Conservation (phyloP, 2,329 filamentous ascomycete genomes). For the Phyllosticta citrichinensis region DNA sequence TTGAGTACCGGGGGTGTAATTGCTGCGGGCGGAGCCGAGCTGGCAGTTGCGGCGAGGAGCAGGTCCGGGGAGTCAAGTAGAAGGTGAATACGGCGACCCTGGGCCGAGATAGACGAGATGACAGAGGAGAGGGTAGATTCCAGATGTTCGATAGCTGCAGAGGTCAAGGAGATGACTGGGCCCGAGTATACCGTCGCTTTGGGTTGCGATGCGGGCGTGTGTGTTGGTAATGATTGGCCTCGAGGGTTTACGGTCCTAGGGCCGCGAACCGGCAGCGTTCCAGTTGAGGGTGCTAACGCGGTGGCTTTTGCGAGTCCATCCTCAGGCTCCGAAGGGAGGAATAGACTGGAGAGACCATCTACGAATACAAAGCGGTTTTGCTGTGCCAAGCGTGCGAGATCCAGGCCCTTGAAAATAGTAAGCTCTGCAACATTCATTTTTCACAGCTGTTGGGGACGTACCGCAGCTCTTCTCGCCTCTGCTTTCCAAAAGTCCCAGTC, state of each 20-base stretch:
- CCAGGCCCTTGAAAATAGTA: slow-evolving; percentile 47
- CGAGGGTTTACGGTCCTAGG: slow-evolving; percentile 12
- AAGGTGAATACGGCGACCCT: slow-evolving; percentile 26
- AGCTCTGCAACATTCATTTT: neutral
- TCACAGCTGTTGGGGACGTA: slow-evolving; percentile 27
- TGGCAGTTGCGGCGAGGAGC: slow-evolving; percentile 30
- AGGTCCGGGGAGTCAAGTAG: slow-evolving; percentile 36
- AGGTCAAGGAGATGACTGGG: slow-evolving; percentile 16
- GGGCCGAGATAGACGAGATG: slow-evolving; percentile 1
- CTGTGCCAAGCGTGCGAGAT: slow-evolving; percentile 51
- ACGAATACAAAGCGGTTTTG: slow-evolving; percentile 60
- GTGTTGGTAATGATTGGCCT: neutral
- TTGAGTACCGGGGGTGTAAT: slow-evolving; percentile 16
- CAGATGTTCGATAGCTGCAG: slow-evolving; percentile 19
- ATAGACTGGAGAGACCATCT: slow-evolving; percentile 60
- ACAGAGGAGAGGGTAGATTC: slow-evolving; percentile 18
- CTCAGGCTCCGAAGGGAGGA: slow-evolving; percentile 20
- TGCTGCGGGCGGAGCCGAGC: slow-evolving; percentile 11
- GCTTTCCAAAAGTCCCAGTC: slow-evolving; percentile 70
- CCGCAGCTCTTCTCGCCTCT: slow-evolving; percentile 53
- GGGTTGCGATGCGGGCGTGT: neutral
- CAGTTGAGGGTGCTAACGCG: neutral
- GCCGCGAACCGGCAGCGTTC: slow-evolving; percentile 5
- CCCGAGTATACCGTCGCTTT: neutral
- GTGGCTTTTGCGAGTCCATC: neutral